These are phyloP conservation scores for Parmales sp. DNA, from an alignment of 108 stramenopile genomes.

Conservation along the genomic window DNA sequence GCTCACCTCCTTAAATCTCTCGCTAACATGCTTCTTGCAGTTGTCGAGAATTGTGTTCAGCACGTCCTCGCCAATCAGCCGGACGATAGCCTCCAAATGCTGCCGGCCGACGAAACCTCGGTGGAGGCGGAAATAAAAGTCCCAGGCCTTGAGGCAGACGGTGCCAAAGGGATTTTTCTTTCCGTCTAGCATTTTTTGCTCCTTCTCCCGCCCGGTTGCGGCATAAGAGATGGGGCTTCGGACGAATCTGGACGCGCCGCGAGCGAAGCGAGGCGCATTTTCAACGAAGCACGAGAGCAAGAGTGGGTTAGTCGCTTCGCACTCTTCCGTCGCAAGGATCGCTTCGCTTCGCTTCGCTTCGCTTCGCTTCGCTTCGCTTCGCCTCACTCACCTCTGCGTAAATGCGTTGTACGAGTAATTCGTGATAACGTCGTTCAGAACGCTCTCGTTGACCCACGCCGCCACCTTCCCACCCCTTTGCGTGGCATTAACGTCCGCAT, in stretches of 20 bases:
- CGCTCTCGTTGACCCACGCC: constrained; percentile 15
- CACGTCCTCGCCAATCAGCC: constrained; percentile 14
- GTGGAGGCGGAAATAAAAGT: neutral
- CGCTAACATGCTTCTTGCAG: constrained; percentile 14
- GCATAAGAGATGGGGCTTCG: constrained; percentile 9
- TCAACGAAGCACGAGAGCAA: too few species aligned
- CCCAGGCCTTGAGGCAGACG: neutral
- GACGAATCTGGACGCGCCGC: too few species aligned
- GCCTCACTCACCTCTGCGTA: too few species aligned
- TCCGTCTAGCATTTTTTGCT: too few species aligned
- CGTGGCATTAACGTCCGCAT: constrained; percentile 22
- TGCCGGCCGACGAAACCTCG: constrained; percentile 27
- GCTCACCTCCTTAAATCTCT: constrained; percentile 16
- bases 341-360: too few species aligned
- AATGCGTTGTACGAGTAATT: constrained; percentile 26
- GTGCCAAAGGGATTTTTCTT: neutral
- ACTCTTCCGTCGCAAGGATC: too few species aligned
- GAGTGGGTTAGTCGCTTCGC: too few species aligned
- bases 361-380: too few species aligned
- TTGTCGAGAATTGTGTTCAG: constrained; percentile 16
- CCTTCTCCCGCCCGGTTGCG: neutral
- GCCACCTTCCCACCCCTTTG: constrained; percentile 20
- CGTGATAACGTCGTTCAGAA: constrained; percentile 31
- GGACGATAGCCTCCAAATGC: constrained; percentile 27
- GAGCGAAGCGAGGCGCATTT: too few species aligned